These are phyloP conservation scores for Monosporascus sp. DNA, from an alignment of 2,329 filamentous ascomycete species.

Conservation along the genomic window DNA sequence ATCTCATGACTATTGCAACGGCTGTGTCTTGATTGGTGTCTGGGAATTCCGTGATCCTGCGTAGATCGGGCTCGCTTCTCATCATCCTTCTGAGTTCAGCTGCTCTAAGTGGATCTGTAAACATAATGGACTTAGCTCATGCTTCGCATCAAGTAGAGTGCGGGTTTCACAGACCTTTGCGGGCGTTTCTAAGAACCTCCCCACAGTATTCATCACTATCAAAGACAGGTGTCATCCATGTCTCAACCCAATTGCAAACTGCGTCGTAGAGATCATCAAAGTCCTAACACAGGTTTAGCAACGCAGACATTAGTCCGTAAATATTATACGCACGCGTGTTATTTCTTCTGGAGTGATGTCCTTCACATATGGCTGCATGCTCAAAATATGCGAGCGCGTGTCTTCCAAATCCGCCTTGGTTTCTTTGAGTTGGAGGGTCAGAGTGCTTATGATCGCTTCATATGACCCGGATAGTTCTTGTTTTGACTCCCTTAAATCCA, in stretches of 20 bases:
- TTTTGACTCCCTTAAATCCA: background rate
- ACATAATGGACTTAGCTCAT: too few relatives aligned
- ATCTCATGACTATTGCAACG: background rate
- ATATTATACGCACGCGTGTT: background rate
- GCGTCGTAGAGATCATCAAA: background rate
- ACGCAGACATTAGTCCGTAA: background rate
- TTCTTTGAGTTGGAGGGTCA: background rate
- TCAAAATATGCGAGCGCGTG: background rate
- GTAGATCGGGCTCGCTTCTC: background rate
- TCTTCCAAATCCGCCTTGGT: background rate
- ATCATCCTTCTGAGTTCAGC: background rate
- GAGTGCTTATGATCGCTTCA: too few relatives aligned
- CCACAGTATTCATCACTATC: background rate
- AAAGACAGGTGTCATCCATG: background rate
- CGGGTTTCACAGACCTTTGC: background rate
- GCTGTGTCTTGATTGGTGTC: background rate
- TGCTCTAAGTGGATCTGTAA: background rate
- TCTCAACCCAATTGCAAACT: background rate
- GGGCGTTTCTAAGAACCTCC: background rate
- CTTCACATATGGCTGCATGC: background rate
- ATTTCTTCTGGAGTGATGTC: background rate
- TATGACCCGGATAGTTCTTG: background rate
- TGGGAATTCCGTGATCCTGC: background rate
- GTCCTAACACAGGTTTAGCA: background rate
- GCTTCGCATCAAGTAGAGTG: too few relatives aligned